These are phyloP conservation scores for Gracilaria gracilis DNA, from an alignment of 23 red algal species.

Conservation along the genomic window DNA sequence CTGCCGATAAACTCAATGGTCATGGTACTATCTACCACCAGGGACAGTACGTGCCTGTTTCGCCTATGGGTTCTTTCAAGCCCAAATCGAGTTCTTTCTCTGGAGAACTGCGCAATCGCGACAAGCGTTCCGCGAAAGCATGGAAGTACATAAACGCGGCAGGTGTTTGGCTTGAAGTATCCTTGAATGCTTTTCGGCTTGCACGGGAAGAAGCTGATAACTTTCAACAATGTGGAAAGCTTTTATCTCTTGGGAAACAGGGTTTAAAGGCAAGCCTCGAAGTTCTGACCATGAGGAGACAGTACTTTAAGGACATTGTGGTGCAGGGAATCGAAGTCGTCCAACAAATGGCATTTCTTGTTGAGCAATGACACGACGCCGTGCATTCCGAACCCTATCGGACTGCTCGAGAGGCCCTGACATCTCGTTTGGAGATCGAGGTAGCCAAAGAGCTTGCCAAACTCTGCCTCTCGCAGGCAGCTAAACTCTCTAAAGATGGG, in stretches of 20 bases:
- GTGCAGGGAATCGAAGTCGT: no score
- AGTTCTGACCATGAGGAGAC: no score
- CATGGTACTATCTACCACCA: not conserved
- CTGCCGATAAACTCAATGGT: no score
- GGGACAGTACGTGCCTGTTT: slow-evolving; percentile 17
- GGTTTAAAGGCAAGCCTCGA: no score
- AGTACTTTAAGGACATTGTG: no score
- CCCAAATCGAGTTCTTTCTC: not conserved
- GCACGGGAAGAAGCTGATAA: not conserved
- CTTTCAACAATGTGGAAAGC: no score
- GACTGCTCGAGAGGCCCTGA: not conserved
- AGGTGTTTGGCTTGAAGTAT: slow-evolving; percentile 6
- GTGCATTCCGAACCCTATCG: no score
- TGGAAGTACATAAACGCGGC: slow-evolving; percentile 36
- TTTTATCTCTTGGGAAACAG: no score
- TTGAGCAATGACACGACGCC: no score
- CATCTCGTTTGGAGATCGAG: not conserved
- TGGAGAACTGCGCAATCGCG: not conserved
- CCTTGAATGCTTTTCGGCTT: not conserved
- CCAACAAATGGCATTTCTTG: no score
- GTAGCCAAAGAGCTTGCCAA: not conserved
- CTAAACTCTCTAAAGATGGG: no score
- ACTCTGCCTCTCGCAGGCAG: not conserved
- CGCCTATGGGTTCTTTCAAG: slow-evolving; percentile 32
- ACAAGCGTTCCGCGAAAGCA: no score